phyloP scores from a whole-genome alignment of 495 filamentous ascomycete species.

The Penicillium steckii region DNA sequence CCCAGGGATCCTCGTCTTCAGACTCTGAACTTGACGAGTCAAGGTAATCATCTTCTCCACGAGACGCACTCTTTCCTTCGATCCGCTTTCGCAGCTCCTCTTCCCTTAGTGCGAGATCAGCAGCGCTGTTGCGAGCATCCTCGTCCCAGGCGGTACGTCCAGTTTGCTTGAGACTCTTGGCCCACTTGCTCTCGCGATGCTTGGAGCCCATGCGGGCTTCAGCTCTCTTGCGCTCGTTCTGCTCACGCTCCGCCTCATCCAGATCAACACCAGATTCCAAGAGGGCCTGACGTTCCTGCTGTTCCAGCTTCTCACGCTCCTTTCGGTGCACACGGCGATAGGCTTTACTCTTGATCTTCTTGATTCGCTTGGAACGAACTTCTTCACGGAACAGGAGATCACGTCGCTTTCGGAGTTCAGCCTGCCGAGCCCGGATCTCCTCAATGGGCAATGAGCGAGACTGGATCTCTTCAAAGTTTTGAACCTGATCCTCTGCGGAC shows the following conservation, averaged over 20 bases:
- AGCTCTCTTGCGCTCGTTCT: conserved; percentile 74
- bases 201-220: conserved; percentile 86
- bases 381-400: conserved; percentile 93
- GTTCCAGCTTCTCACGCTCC: conserved; percentile 69
- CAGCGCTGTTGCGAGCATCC: conserved; percentile 70
- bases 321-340: conserved; percentile 90
- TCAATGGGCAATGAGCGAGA: conserved; percentile 62
- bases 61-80: conserved; percentile 66
- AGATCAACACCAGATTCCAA: conserved; percentile 64
- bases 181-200: conserved; percentile 92
- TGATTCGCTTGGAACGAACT: conserved; percentile 82
- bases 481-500: conserved; percentile 61
- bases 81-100: conserved; percentile 84
- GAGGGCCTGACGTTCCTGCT: conserved; percentile 68
- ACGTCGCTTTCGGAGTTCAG: conserved; percentile 73
- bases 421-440: conserved; percentile 71
- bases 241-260: conserved; percentile 77
- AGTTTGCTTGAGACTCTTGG: conserved; percentile 79
- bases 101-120: conserved; percentile 78
- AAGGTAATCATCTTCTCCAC: conserved; percentile 48
- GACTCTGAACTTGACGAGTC: conserved; percentile 52
- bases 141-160: conserved; percentile 82
- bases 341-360: conserved; percentile 97
- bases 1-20: conserved; percentile 56
- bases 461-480: conserved; percentile 68